Percentiles rank a stretch among this genome's conserved stretches.
Conservation (phyloP, 1,284 basidiomycete genomes). For the Schizopora paradoxa region DNA sequence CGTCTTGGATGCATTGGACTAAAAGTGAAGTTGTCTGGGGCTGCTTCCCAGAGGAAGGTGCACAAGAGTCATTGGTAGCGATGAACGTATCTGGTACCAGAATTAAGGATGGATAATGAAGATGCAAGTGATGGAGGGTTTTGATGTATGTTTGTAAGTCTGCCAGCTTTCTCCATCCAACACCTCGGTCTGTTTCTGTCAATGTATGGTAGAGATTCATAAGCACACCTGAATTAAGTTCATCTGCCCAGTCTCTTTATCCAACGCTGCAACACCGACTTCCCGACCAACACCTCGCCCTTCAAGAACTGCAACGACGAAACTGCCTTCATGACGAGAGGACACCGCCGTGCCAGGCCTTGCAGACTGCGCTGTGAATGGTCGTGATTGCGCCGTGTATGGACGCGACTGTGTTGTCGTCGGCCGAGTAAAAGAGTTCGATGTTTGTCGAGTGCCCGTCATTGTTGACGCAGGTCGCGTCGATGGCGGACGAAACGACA, state of each 20-base stretch:
- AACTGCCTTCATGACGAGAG: slow-evolving; percentile 49
- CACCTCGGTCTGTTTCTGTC: slow-evolving; percentile 15
- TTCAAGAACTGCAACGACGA: slow-evolving; percentile 65
- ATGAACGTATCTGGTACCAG: slow-evolving; percentile 79
- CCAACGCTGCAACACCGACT: slow-evolving; percentile 81
- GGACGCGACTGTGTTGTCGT: slow-evolving; percentile 28
- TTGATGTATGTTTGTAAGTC: slow-evolving; percentile 84
- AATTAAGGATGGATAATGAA: slow-evolving; percentile 67
- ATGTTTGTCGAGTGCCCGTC: slow-evolving; percentile 5
- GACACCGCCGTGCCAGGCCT: slow-evolving; percentile 61
- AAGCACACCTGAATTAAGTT: slow-evolving; percentile 59
- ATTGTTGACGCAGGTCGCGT: slow-evolving; percentile 5
- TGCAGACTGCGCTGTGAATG: slow-evolving; percentile 26
- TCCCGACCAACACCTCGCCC: slow-evolving; percentile 73
- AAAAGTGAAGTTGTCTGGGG: slow-evolving; percentile 51
- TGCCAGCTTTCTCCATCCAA: slow-evolving; percentile 47
- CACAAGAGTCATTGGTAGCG: slow-evolving; percentile 42
- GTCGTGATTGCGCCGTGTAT: slow-evolving; percentile 22
- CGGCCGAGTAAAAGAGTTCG: slow-evolving; percentile 20
- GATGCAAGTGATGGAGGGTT: slow-evolving; percentile 79
- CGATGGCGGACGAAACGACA: not conserved
- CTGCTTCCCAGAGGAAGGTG: slow-evolving; percentile 41
- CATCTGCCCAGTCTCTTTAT: slow-evolving; percentile 73
- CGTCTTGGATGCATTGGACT: slow-evolving; percentile 68
- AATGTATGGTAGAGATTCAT: slow-evolving; percentile 9